A percentile compares a stretch with the other conserved stretches of the same genome.
Evolutionary conservation across 352 stramenopile species (phyloP).

Genomic region (Peronospora belbahrii): DNA sequence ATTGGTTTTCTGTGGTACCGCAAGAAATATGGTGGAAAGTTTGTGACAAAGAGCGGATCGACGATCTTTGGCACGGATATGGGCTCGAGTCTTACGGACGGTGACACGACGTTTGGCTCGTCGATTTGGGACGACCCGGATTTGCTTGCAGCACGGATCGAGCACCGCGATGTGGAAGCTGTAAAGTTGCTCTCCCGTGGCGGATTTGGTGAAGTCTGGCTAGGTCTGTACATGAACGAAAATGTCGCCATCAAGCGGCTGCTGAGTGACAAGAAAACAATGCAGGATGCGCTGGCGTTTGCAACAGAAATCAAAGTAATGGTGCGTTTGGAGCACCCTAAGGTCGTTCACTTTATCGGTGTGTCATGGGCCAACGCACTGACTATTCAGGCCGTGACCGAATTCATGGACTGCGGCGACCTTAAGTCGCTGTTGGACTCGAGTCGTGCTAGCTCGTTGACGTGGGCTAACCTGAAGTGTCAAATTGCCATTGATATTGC

Average conservation of each 20-base stretch:
- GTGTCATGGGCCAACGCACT: slow-evolving; percentile 59
- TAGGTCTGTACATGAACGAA: slow-evolving; percentile 54
- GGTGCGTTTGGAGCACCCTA: slow-evolving; percentile 49
- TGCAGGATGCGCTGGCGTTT: slow-evolving; percentile 49
- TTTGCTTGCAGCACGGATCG: slow-evolving; percentile 48
- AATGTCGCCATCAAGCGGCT: slow-evolving; percentile 64
- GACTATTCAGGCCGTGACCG: slow-evolving; percentile 51
- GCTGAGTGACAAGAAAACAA: slow-evolving; percentile 44
- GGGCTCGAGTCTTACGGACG: slow-evolving; percentile 26
- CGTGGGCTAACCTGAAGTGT: slow-evolving; percentile 57
- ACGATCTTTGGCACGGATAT: slow-evolving; percentile 28
- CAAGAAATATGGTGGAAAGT: slow-evolving; percentile 27
- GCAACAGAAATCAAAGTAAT: slow-evolving; percentile 54
- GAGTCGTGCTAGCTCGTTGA: slow-evolving; percentile 28
- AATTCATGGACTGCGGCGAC: slow-evolving; percentile 69
- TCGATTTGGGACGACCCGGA: slow-evolving; percentile 65
- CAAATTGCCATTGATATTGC: slow-evolving; percentile 63
- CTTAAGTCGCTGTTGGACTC: slow-evolving; percentile 44
- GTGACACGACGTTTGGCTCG: slow-evolving; percentile 34
- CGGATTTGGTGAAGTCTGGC: slow-evolving; percentile 63
- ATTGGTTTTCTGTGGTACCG: slow-evolving; percentile 40
- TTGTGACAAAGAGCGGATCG: slow-evolving; percentile 22
- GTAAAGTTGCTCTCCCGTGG: slow-evolving; percentile 56
- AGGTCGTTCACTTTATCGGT: slow-evolving; percentile 61
- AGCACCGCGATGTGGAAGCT: slow-evolving; percentile 41